Evolutionary conservation across 1,139 yeast species (phyloP).

Genomic region (Pneumocystis oryctolagi): DNA sequence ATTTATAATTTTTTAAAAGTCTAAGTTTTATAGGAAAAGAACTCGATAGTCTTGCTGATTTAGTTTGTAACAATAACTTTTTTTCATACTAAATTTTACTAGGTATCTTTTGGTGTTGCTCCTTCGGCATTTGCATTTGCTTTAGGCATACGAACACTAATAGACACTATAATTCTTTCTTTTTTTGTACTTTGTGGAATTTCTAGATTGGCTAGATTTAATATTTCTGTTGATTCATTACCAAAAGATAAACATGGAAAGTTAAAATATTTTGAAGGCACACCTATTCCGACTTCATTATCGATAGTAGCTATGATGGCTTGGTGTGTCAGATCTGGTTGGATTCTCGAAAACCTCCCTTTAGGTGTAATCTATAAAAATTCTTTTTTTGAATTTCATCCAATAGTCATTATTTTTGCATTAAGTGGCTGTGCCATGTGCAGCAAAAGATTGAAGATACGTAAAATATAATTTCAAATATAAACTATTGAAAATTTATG

Average conservation of each 20-base stretch:
- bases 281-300: constrained; percentile 85
- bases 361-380: constrained; percentile 45
- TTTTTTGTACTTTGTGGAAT: constrained; percentile 88
- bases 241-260: constrained; percentile 81
- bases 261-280: constrained; percentile 76
- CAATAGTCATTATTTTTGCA: constrained; percentile 46
- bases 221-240: constrained; percentile 79
- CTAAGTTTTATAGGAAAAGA: constrained; percentile 67
- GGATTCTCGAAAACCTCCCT: constrained; percentile 37
- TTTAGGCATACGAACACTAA: constrained; percentile 71
- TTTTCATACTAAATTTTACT: constrained; percentile 28
- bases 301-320: constrained; percentile 63
- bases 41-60: constrained; percentile 87
- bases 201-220: constrained; percentile 85
- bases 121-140: constrained; percentile 76
- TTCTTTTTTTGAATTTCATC: constrained; percentile 57
- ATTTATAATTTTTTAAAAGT: background rate
- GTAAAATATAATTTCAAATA: constrained; percentile 45
- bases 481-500: background rate
- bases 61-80: constrained; percentile 81
- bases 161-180: constrained; percentile 60
- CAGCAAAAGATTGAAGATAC: constrained; percentile 77
- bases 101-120: constrained; percentile 18
- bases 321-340: constrained; percentile 33
- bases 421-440: constrained; percentile 84